Conservation (phyloP, 306 rosid species). For the Ammopiptanthus mongolicus region DNA sequence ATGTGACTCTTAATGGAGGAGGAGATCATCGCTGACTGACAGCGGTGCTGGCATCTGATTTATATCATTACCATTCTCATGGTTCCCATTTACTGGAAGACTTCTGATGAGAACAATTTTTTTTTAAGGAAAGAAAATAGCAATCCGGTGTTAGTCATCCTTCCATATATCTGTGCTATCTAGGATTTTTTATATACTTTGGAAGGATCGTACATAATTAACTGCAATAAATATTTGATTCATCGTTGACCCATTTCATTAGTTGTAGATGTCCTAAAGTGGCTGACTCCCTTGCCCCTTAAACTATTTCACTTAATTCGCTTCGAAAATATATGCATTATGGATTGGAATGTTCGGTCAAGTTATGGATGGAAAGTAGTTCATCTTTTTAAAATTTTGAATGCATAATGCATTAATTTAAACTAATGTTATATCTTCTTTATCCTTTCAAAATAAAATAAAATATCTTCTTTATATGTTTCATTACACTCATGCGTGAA, state of each 20-base stretch:
- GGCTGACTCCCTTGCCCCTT: not conserved
- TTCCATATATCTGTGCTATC: slow-evolving; percentile 11
- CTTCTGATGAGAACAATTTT: slow-evolving; percentile 21
- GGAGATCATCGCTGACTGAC: slow-evolving; percentile 52
- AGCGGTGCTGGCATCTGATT: slow-evolving; percentile 17
- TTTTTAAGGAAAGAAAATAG: slow-evolving; percentile 18
- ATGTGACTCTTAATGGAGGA: slow-evolving; percentile 42
- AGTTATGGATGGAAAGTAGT: not conserved
- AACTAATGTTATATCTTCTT: not conserved
- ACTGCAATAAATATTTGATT: slow-evolving; percentile 31
- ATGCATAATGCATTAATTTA: not conserved
- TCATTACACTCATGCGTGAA: not conserved
- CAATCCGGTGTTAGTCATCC: slow-evolving; percentile 17
- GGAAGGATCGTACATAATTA: slow-evolving; percentile 27
- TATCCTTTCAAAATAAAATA: too few relatives aligned
- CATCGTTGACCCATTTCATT: slow-evolving; percentile 17
- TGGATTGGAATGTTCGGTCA: not conserved
- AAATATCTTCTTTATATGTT: not conserved
- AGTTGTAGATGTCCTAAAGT: slow-evolving; percentile 4
- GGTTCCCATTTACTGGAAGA: slow-evolving; percentile 26
- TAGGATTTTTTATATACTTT: slow-evolving; percentile 16
- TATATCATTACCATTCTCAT: slow-evolving; percentile 27
- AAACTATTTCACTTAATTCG: not conserved
- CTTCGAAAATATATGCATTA: not conserved
- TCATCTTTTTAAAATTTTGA: not conserved